Conservation (phyloP, 768 basidiomycete species). For the Podaxis rugospora region DNA sequence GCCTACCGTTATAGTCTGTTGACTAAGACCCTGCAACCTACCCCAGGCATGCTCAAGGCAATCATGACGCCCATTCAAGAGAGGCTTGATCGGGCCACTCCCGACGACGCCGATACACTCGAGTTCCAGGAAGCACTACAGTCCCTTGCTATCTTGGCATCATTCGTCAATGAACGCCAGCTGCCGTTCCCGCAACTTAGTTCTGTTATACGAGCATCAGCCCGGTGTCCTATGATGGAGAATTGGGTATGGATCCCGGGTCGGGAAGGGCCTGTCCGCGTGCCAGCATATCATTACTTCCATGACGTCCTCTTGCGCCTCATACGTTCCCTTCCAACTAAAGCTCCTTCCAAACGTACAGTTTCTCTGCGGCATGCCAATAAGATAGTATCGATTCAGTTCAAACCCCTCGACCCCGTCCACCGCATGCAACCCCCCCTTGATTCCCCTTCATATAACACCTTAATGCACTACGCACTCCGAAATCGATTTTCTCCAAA, state of each 20-base stretch:
- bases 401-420: background rate
- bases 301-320: slow-evolving; percentile 42
- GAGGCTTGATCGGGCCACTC: slow-evolving; percentile 12
- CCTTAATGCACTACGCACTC: slow-evolving; percentile 64
- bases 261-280: slow-evolving; percentile 18
- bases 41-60: background rate
- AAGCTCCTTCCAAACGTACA: background rate
- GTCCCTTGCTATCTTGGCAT: slow-evolving; percentile 55
- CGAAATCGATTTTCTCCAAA: slow-evolving; percentile 49
- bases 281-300: slow-evolving; percentile 44
- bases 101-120: slow-evolving; percentile 24
- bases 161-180: slow-evolving; percentile 44
- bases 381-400: background rate
- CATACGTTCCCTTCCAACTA: slow-evolving; percentile 26
- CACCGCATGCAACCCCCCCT: slow-evolving; percentile 15
- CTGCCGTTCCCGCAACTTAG: slow-evolving; percentile 42
- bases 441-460: slow-evolving; percentile 39
- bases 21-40: background rate
- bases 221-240: slow-evolving; percentile 36
- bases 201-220: slow-evolving; percentile 42
- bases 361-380: background rate
- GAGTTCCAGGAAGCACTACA: slow-evolving; percentile 43
- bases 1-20: background rate
- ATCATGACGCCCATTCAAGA: background rate
- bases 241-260: slow-evolving; percentile 35